phyloP scores from a whole-genome alignment of 371 early-diverging fungal species.

The Zopfochytrium polystomum region DNA sequence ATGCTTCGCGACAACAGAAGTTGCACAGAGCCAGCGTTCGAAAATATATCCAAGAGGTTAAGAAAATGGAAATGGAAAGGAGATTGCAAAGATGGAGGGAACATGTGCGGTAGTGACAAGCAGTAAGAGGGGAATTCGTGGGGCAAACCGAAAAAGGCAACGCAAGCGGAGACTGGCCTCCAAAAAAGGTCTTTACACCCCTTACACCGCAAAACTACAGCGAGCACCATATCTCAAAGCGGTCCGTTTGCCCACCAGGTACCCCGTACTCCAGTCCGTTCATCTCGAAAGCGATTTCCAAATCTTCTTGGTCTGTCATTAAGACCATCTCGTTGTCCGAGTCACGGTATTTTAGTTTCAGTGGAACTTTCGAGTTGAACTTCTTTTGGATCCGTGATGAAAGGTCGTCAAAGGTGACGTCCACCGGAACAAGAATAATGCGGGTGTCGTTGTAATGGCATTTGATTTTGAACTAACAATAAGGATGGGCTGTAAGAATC shows the following conservation, averaged over 20 bases:
- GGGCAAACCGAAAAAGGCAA: too few relatives aligned
- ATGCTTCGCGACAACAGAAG: too few relatives aligned
- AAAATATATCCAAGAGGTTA: too few relatives aligned
- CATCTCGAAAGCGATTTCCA: conserved; percentile 72
- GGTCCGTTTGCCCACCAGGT: conserved; percentile 27
- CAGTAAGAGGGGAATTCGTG: too few relatives aligned
- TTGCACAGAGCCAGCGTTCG: too few relatives aligned
- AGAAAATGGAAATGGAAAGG: too few relatives aligned
- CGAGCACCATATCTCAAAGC: conserved; percentile 68
- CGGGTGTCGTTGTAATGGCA: conserved; percentile 68
- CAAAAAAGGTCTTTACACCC: too few relatives aligned
- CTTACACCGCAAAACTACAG: conserved; percentile 16
- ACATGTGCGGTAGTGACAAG: too few relatives aligned
- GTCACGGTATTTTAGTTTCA: conserved; percentile 80
- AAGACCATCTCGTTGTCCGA: conserved; percentile 82
- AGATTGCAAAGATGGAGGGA: too few relatives aligned
- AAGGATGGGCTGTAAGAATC: too few relatives aligned
- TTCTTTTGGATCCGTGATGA: conserved; percentile 64
- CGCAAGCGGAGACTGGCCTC: too few relatives aligned
- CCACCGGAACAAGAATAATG: conserved; percentile 62
- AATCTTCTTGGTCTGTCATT: conserved; percentile 90
- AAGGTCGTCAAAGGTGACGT: conserved; percentile 62
- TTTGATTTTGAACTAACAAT: conserved; percentile 80
- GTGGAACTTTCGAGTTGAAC: conserved; percentile 19
- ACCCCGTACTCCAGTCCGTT: conserved; percentile 47